phyloP scores from a whole-genome alignment of 2,329 filamentous ascomycete species.

The Aspergillus hiratsukae region DNA sequence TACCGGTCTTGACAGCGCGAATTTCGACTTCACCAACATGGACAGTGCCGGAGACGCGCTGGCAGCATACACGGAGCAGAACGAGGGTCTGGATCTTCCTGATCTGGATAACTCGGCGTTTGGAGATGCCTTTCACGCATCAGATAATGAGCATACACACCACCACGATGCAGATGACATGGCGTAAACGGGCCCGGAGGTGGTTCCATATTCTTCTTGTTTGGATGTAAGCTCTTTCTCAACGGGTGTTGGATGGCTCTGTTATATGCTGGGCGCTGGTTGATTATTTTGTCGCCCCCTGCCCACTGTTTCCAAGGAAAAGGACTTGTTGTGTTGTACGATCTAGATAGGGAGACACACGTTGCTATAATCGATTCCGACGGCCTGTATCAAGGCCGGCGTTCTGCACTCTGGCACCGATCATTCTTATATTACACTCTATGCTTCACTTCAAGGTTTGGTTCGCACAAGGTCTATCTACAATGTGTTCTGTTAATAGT shows the following conservation, averaged over 20 bases:
- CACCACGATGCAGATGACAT: conserved; percentile 40
- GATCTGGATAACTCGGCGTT: conserved; percentile 78
- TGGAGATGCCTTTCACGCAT: conserved; percentile 72
- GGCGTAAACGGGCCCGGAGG: conserved; percentile 19
- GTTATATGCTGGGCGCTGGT: conserved; percentile 11
- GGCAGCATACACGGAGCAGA: conserved; percentile 60
- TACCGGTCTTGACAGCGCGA: conserved; percentile 32
- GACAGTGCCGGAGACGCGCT: conserved; percentile 70
- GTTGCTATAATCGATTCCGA: neutral
- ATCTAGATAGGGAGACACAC: neutral
- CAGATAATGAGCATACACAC: conserved; percentile 43
- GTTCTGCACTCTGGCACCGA: neutral
- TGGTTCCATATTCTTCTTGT: conserved; percentile 5
- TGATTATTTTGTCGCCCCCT: conserved; percentile 3
- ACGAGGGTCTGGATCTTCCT: conserved; percentile 49
- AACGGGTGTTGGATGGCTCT: conserved; percentile 13
- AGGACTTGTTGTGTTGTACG: neutral
- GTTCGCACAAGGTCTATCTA: neutral
- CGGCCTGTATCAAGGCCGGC: neutral
- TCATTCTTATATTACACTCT: neutral
- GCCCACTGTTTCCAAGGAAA: conserved; percentile 2
- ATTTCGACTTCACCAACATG: conserved; percentile 46
- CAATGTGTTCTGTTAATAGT: neutral
- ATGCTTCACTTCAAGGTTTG: neutral
- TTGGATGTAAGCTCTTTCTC: conserved; percentile 13